phyloP scores from a whole-genome alignment of 2,329 filamentous ascomycete genomes.

The Colletotrichum spinosum region DNA sequence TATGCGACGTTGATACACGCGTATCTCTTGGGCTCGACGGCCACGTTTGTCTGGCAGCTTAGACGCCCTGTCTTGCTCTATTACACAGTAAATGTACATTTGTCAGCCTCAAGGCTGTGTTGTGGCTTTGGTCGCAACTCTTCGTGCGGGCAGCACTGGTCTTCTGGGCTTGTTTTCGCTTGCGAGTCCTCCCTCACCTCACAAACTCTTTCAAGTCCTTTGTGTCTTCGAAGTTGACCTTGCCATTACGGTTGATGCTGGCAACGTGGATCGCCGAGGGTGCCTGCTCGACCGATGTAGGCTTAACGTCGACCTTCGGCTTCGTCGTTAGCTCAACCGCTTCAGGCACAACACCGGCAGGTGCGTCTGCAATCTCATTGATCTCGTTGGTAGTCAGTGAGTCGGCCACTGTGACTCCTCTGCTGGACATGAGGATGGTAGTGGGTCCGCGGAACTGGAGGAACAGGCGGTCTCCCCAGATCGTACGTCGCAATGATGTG shows the following conservation, averaged over 20 bases:
- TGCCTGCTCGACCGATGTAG: conserved; percentile 47
- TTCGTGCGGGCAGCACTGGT: background rate
- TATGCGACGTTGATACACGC: background rate
- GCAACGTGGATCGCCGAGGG: conserved; percentile 66
- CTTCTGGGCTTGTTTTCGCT: background rate
- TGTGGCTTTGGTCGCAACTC: conserved; percentile 1
- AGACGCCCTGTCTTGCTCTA: conserved; percentile 17
- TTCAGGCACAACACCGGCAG: conserved; percentile 75
- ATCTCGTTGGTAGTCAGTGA: conserved; percentile 82
- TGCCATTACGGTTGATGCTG: conserved; percentile 69
- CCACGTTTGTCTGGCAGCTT: background rate
- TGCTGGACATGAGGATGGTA: conserved; percentile 88
- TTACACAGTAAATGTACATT: conserved; percentile 37
- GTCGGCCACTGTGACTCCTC: conserved; percentile 83
- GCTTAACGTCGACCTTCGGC: conserved; percentile 48
- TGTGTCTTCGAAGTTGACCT: conserved; percentile 73
- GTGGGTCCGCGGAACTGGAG: conserved; percentile 88
- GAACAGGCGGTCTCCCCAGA: conserved; percentile 96
- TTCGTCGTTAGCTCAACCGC: conserved; percentile 63
- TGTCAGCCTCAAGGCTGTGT: conserved; percentile 19
- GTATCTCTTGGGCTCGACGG: background rate
- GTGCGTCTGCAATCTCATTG: conserved; percentile 88
- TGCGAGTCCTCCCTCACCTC: conserved; percentile 42
- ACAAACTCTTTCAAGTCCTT: conserved; percentile 69
- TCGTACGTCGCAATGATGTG: conserved; percentile 81